These are phyloP conservation scores for Pelargonium cotyledonis DNA, from an alignment of 441 rosid genomes.

Conservation along the genomic window DNA sequence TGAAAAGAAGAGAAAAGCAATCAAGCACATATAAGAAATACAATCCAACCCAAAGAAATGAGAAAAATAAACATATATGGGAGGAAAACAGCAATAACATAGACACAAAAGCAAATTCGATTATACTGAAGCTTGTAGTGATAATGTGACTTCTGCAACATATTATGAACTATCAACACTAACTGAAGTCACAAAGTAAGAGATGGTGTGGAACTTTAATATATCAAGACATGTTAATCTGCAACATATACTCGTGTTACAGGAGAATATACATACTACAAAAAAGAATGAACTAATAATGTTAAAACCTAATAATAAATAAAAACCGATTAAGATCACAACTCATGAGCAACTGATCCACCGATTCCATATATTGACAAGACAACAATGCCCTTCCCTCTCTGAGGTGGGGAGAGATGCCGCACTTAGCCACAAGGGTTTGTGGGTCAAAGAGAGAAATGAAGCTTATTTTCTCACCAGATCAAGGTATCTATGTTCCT, in stretches of 20 bases:
- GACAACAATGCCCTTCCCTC: not conserved
- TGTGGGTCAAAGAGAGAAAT: not conserved
- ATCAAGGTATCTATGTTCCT: not conserved
- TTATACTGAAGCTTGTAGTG: not conserved
- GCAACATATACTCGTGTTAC: not conserved
- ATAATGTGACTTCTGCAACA: not conserved
- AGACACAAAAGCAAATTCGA: not conserved
- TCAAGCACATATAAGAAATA: not conserved
- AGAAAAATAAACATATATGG: not conserved
- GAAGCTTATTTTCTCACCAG: not conserved
- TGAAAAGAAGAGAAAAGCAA: not conserved
- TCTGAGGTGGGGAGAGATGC: constrained; percentile 1
- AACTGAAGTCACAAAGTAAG: not conserved
- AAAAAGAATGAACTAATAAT: not conserved
- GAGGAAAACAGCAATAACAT: not conserved
- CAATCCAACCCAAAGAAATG: not conserved
- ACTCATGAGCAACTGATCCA: not conserved
- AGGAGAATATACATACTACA: not conserved
- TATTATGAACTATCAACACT: not conserved
- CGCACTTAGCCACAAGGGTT: not conserved
- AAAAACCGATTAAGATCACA: not conserved
- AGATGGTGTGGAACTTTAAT: not conserved
- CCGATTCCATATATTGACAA: not conserved
- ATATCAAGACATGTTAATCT: not conserved
- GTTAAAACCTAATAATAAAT: not conserved